Percentiles rank a stretch among this genome's conserved stretches.
phyloP scores from a whole-genome alignment of 2,329 filamentous ascomycete genomes.

The Escovopsis sp. region DNA sequence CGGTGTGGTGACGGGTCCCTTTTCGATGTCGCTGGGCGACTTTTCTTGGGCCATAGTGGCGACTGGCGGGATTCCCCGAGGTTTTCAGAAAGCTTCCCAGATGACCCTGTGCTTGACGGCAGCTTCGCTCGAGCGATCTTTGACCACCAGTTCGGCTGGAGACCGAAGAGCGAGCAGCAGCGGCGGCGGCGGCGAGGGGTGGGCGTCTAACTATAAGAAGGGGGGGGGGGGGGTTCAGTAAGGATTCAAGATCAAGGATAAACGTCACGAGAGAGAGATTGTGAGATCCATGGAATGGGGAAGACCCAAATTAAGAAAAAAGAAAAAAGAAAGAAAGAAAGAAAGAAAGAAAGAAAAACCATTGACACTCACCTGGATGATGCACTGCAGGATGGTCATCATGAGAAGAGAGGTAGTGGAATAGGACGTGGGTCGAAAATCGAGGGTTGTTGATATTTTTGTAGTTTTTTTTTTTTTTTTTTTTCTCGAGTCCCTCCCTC shows the following conservation, averaged over 20 bases:
- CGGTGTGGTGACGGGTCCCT: slow-evolving; percentile 13
- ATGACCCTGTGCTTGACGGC: slow-evolving; percentile 32
- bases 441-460: neutral
- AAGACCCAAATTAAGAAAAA: no score
- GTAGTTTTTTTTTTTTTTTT: neutral
- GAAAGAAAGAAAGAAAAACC: neutral
- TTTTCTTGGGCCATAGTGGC: slow-evolving; percentile 3
- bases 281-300: no score
- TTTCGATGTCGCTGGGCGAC: slow-evolving; percentile 11
- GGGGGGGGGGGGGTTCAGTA: no score
- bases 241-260: no score
- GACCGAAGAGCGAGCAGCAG: no score
- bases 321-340: no score
- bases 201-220: no score
- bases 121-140: slow-evolving; percentile 15
- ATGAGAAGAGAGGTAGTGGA: neutral
- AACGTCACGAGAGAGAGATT: no score
- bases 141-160: no score
- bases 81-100: no score
- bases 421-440: neutral
- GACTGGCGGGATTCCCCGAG: slow-evolving; percentile 12
- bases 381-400: neutral
- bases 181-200: no score
- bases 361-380: neutral
- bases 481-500: neutral